Conservation (phyloP, 2,329 filamentous ascomycete species). For the Verticillium alfalfae region DNA sequence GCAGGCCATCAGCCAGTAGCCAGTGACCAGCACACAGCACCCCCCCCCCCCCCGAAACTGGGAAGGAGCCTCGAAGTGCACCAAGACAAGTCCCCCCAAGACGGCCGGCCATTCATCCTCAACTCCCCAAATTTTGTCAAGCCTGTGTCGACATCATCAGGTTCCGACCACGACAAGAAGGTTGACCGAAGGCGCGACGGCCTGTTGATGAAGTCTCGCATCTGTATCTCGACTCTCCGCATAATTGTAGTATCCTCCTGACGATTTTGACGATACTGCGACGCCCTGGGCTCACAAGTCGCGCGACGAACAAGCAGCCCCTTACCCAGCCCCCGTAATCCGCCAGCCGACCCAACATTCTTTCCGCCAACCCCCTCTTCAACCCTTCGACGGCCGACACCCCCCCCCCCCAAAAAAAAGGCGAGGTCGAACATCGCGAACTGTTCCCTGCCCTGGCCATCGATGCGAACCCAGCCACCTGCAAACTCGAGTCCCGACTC, state of each 20-base stretch:
- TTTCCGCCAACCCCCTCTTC: constrained; percentile 4
- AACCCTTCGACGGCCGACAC: constrained; percentile 6
- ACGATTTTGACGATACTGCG: not conserved
- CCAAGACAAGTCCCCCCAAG: not conserved
- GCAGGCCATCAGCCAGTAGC: not conserved
- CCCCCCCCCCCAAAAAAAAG: constrained; percentile 21
- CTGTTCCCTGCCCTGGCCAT: constrained; percentile 20
- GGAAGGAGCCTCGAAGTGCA: not conserved
- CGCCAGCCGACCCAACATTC: not conserved
- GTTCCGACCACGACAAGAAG: not conserved
- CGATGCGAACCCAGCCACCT: constrained; percentile 41
- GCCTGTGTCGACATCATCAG: not conserved
- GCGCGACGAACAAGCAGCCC: not conserved
- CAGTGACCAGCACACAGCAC: not conserved
- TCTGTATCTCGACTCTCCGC: not conserved
- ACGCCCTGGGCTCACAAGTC: not conserved
- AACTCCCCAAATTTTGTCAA: not conserved
- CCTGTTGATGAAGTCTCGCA: not conserved
- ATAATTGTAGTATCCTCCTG: not conserved
- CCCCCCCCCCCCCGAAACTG: not conserved
- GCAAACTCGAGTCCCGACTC: constrained; percentile 27
- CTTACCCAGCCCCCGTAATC: constrained; percentile 1
- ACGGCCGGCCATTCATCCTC: not conserved
- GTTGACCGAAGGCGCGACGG: not conserved
- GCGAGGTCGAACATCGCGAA: constrained; percentile 26